phyloP scores from a whole-genome alignment of 345 rosid genomes.

The Camelina neglecta region DNA sequence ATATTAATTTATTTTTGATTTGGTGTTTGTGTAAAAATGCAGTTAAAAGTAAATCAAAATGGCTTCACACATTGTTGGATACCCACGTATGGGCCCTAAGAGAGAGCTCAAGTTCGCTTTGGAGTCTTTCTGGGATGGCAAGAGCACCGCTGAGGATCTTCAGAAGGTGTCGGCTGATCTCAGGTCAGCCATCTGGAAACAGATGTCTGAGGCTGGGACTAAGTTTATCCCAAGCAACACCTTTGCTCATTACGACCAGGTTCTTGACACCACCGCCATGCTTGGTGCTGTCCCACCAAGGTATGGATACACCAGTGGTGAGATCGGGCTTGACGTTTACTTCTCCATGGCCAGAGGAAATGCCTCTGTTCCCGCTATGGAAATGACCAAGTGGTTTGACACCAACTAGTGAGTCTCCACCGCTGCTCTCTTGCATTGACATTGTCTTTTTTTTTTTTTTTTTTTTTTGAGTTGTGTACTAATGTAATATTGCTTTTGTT shows the following conservation, averaged over 20 bases:
- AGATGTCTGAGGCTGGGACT: constrained; percentile 86
- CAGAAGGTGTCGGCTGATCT: constrained; percentile 92
- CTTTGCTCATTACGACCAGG: constrained; percentile 89
- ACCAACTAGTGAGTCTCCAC: constrained; percentile 93
- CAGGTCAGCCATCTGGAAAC: constrained; percentile 92
- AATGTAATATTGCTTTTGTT: constrained; percentile 9
- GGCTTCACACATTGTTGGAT: constrained; percentile 99
- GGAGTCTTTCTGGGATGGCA: constrained; percentile 99
- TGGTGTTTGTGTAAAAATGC: background rate
- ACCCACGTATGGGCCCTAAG: constrained; percentile 99
- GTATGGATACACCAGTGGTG: constrained; percentile 83
- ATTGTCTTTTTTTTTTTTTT: background rate
- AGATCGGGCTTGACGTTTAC: constrained; percentile 82
- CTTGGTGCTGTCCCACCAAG: constrained; percentile 97
- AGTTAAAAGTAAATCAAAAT: constrained; percentile 48
- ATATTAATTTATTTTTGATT: constrained; percentile 13
- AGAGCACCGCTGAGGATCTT: constrained; percentile 92
- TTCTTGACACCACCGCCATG: constrained; percentile 96
- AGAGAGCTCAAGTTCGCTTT: constrained; percentile 98
- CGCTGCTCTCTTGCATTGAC: background rate
- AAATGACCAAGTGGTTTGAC: constrained; percentile 99
- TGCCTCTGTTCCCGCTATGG: constrained; percentile 97
- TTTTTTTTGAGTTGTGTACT: constrained; percentile 3
- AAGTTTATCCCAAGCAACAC: constrained; percentile 96
- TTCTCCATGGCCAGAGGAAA: constrained; percentile 99